Conservation (phyloP, 345 rosid species). For the Fremontodendron californicum region DNA sequence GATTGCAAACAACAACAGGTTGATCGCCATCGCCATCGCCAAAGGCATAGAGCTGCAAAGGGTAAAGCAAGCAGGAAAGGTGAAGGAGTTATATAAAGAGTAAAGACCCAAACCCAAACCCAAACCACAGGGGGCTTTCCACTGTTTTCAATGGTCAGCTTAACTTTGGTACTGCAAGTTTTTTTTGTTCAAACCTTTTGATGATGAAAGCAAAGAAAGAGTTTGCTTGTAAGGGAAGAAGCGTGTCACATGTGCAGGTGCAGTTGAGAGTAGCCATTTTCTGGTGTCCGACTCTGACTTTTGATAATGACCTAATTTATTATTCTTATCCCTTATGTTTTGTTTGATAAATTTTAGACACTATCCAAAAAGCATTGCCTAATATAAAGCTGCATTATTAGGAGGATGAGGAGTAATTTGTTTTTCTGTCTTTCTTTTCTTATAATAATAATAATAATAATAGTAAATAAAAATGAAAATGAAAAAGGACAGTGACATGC, state of each 20-base stretch:
- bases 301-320: too few relatives aligned
- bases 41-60: conserved; percentile 4
- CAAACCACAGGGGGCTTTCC: background rate
- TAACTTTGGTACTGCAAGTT: background rate
- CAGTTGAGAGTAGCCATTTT: background rate
- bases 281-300: too few relatives aligned
- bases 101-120: too few relatives aligned
- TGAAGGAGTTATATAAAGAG: background rate
- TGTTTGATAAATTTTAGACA: background rate
- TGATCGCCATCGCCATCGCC: conserved; percentile 20
- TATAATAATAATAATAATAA: too few relatives aligned
- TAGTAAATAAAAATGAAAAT: too few relatives aligned
- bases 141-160: conserved; percentile 1
- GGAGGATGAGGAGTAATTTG: too few relatives aligned
- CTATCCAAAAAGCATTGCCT: too few relatives aligned
- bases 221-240: conserved; percentile 13
- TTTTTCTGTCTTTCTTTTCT: too few relatives aligned
- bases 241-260: background rate
- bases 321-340: background rate
- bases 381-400: too few relatives aligned
- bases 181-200: background rate
- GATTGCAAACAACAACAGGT: conserved; percentile 7
- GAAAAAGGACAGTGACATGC: too few relatives aligned
- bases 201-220: conserved; percentile 5
- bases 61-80: background rate